Percentiles rank a stretch among this genome's conserved stretches.
Evolutionary conservation across 805 yeast genomes (phyloP).

Genomic region (Cyberlindnera mrakii): DNA sequence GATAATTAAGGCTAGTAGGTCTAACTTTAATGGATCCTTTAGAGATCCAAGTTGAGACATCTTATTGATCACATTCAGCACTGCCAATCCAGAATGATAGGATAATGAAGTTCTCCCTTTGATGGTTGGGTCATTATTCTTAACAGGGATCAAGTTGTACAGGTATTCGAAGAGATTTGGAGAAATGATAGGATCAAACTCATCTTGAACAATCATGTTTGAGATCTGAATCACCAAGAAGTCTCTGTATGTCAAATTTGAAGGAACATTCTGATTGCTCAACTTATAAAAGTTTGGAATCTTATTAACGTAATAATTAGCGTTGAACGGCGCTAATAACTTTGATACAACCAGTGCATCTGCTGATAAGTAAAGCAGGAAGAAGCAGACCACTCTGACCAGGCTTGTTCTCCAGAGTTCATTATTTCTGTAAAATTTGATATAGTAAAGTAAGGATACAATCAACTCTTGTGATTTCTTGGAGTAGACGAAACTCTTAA

Average conservation of each 20-base stretch:
- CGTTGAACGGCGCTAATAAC: constrained; percentile 40
- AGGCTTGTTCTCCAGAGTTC: constrained; percentile 32
- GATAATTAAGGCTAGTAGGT: constrained; percentile 51
- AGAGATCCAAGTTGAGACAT: constrained; percentile 22
- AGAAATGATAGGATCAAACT: constrained; percentile 29
- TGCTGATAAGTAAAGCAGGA: constrained; percentile 45
- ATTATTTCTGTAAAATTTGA: constrained; percentile 40
- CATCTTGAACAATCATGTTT: constrained; percentile 31
- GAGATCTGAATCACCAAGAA: constrained; percentile 51
- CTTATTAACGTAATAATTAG: constrained; percentile 34
- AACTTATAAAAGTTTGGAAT: constrained; percentile 50
- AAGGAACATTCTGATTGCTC: constrained; percentile 29
- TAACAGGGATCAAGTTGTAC: constrained; percentile 52
- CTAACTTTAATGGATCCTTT: constrained; percentile 38
- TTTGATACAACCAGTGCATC: constrained; percentile 32
- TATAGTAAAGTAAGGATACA: constrained; percentile 49
- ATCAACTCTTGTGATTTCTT: constrained; percentile 48
- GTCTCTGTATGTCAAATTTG: constrained; percentile 51
- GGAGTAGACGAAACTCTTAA: constrained; percentile 39
- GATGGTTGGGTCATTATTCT: constrained; percentile 27
- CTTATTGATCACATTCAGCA: constrained; percentile 36
- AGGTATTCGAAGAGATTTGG: constrained; percentile 52
- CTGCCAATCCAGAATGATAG: constrained; percentile 40
- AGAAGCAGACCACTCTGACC: constrained; percentile 45
- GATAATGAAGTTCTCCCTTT: constrained; percentile 31